Percentiles rank a stretch among this genome's conserved stretches.
phyloP scores from a whole-genome alignment of 192 early-diverging fungal genomes.

The Mortierella hygrophila region DNA sequence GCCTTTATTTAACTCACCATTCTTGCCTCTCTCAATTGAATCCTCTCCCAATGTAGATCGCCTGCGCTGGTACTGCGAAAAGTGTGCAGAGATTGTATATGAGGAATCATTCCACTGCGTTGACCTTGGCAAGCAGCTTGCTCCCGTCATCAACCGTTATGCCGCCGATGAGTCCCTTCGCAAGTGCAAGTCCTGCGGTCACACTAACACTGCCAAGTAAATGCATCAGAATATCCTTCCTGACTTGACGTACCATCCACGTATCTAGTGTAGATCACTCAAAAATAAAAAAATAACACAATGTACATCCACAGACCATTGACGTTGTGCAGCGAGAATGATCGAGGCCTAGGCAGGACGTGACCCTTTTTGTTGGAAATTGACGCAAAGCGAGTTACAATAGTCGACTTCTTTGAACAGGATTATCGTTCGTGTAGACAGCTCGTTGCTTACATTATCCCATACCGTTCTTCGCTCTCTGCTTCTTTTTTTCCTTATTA shows the following conservation, averaged over 20 bases:
- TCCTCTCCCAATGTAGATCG: conserved; percentile 68
- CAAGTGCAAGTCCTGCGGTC: conserved; percentile 82
- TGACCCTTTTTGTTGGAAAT: no score
- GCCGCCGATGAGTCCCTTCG: conserved; percentile 72
- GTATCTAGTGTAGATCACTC: not conserved
- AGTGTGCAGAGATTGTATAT: conserved; percentile 87
- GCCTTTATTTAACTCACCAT: not conserved
- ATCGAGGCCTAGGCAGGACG: no score
- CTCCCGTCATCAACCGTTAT: conserved; percentile 92
- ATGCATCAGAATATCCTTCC: not conserved
- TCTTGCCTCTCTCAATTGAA: not conserved
- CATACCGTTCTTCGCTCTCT: not conserved
- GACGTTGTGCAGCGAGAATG: not conserved
- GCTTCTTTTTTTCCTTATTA: not conserved
- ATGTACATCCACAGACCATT: not conserved
- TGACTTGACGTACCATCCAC: not conserved
- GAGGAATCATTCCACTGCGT: conserved; percentile 92
- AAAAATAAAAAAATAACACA: not conserved
- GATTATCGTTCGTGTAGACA: no score
- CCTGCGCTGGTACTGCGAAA: conserved; percentile 95
- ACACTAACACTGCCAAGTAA: conserved; percentile 70
- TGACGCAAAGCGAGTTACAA: no score
- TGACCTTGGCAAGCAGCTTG: conserved; percentile 91
- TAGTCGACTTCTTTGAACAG: no score
- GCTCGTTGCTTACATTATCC: not conserved